A percentile compares a stretch with the other conserved stretches of the same genome.
These are phyloP conservation scores for Podila minutissima DNA, from an alignment of 192 early-diverging fungal genomes.

Conservation along the genomic window DNA sequence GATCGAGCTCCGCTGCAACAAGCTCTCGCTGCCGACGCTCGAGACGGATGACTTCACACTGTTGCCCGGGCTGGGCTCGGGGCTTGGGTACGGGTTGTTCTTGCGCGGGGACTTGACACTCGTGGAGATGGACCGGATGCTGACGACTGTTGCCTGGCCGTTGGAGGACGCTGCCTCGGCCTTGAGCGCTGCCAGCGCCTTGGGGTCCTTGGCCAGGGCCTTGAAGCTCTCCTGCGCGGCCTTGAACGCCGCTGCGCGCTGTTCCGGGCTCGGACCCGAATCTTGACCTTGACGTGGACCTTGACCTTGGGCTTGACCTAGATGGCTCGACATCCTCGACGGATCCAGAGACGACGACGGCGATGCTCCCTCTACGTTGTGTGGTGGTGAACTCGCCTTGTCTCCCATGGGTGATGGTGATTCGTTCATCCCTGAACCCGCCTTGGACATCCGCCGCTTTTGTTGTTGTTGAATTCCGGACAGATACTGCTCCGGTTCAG, in stretches of 20 bases:
- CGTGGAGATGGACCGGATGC: slow-evolving; percentile 18
- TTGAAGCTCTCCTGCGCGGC: slow-evolving; percentile 30
- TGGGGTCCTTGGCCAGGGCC: slow-evolving; percentile 35
- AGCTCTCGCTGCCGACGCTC: not conserved
- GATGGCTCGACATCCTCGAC: slow-evolving; percentile 4
- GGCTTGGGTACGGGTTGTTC: not conserved
- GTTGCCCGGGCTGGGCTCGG: not conserved
- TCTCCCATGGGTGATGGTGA: not conserved
- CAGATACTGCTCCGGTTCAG: slow-evolving; percentile 25
- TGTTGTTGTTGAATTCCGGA: slow-evolving; percentile 10
- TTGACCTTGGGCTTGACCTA: not conserved
- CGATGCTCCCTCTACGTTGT: slow-evolving; percentile 1
- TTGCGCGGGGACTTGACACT: slow-evolving; percentile 13
- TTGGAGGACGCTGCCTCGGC: not conserved
- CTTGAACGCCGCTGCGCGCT: slow-evolving; percentile 31
- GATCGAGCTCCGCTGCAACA: not conserved
- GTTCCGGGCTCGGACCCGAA: slow-evolving; percentile 22
- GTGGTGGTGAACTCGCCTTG: not conserved
- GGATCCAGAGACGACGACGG: slow-evolving; percentile 1
- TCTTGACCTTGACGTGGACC: not conserved
- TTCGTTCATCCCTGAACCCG: slow-evolving; percentile 6
- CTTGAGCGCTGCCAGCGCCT: slow-evolving; percentile 20
- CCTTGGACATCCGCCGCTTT: slow-evolving; percentile 25
- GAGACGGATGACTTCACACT: not conserved
- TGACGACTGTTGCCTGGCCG: slow-evolving; percentile 24